Evolutionary conservation across 1,139 yeast genomes (phyloP).

Genomic region (Candida mesenterica): DNA sequence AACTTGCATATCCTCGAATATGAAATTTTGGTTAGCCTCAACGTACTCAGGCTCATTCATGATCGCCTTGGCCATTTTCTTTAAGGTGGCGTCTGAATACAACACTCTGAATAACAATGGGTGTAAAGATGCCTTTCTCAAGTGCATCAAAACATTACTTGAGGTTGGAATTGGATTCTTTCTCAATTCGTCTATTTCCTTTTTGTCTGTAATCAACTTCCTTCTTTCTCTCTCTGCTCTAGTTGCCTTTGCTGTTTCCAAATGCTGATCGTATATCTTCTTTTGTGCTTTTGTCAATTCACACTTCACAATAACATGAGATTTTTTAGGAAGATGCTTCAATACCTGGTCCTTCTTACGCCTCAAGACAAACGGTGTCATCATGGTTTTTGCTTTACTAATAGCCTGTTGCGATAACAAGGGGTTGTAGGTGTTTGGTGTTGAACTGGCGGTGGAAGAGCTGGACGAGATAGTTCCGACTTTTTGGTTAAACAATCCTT

Average conservation of each 20-base stretch:
- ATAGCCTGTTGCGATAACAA: conserved; percentile 88
- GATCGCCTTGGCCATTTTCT: conserved; percentile 71
- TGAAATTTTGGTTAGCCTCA: conserved; percentile 70
- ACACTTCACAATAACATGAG: conserved; percentile 63
- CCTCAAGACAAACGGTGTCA: conserved; percentile 95
- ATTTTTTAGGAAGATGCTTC: conserved; percentile 79
- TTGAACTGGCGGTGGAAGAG: conserved; percentile 7
- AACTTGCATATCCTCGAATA: conserved; percentile 92
- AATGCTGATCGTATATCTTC: conserved; percentile 57
- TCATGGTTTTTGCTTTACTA: conserved; percentile 91
- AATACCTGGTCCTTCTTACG: conserved; percentile 91
- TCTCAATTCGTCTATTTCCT: conserved; percentile 35
- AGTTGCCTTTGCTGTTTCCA: conserved; percentile 47
- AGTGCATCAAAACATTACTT: conserved; percentile 62
- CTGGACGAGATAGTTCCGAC: conserved; percentile 50
- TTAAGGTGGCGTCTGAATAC: conserved; percentile 54
- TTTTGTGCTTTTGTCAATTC: conserved; percentile 58
- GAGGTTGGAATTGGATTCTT: conserved; percentile 39
- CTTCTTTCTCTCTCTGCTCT: conserved; percentile 51
- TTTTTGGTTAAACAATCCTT: conserved; percentile 79
- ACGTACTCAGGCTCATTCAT: conserved; percentile 78
- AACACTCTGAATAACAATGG: conserved; percentile 65
- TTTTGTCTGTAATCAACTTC: conserved; percentile 37
- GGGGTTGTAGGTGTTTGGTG: conserved; percentile 57
- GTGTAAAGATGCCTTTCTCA: conserved; percentile 74